Evolutionary conservation across 768 basidiomycete genomes (phyloP).

Genomic region (Lentinula sp.): DNA sequence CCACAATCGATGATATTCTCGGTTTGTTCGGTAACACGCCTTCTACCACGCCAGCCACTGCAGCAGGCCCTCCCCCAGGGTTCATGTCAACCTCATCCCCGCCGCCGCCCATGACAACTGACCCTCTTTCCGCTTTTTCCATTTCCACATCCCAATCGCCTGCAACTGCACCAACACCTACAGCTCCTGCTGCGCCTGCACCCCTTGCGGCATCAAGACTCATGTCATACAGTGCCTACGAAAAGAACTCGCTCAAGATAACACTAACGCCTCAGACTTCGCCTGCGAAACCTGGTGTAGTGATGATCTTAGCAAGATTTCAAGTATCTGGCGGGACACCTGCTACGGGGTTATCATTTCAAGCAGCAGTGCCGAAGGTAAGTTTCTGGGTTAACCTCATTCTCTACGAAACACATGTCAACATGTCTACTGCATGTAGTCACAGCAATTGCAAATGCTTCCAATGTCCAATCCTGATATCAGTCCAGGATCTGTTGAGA

Average conservation of each 20-base stretch:
- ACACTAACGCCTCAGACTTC: slow-evolving; percentile 87
- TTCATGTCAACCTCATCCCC: slow-evolving; percentile 14
- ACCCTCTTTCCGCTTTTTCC: slow-evolving; percentile 25
- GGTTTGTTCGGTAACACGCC: slow-evolving; percentile 69
- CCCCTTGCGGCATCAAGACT: slow-evolving; percentile 44
- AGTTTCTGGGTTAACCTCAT: slow-evolving; percentile 5
- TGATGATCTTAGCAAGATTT: slow-evolving; percentile 89
- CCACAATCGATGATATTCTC: slow-evolving; percentile 84
- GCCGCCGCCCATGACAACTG: slow-evolving; percentile 14
- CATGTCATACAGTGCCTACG: slow-evolving; percentile 80
- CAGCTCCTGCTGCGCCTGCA: slow-evolving; percentile 27
- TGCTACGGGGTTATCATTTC: slow-evolving; percentile 76
- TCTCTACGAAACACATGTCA: neutral
- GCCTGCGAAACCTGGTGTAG: slow-evolving; percentile 74
- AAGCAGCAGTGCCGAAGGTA: slow-evolving; percentile 96
- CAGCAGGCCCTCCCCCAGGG: slow-evolving; percentile 16
- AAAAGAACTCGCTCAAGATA: slow-evolving; percentile 85
- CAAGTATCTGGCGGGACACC: slow-evolving; percentile 51
- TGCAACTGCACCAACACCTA: slow-evolving; percentile 23
- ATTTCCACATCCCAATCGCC: slow-evolving; percentile 32
- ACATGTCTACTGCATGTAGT: slow-evolving; percentile 38
- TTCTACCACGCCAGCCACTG: slow-evolving; percentile 24
- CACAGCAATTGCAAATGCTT: slow-evolving; percentile 96
- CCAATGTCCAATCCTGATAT: slow-evolving; percentile 90
- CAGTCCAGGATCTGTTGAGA: slow-evolving; percentile 73